Base-by-base conservation (phyloP, 2,329 filamentous ascomycete species). In the Trichocomaceae sp. region DNA sequence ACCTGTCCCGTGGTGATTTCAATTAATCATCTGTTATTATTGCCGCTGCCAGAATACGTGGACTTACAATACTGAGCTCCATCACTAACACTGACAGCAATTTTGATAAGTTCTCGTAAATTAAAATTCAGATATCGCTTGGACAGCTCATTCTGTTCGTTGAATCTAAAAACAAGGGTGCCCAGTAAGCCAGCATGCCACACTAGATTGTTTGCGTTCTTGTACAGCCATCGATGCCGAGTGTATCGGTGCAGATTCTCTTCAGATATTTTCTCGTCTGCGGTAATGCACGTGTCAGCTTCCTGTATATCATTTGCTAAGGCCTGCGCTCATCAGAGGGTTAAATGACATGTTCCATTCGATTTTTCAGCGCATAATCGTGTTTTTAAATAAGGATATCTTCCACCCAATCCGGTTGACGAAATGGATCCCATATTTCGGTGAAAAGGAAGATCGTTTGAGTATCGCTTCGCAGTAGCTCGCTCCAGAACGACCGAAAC, bases 91-190 rank as follows among this genome's bases (percentile, higher is more conserved):
- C 15, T 20, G 37, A 55, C 54, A 33, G 60, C 62, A 45, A 52
- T 3, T n/a, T 50, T 50, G 42, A 51, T 56, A 31, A 60, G 31
- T 20, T 58, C 54, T 10, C 57, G 46, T 22, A 62, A 42, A 51
- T 63, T 42, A 48, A 64, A 64, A 26, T 52, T 41, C 26, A 60
- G 33, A n/a, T 60, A 52, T 35, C 61, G 47, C 3, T 57, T 56
- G 2, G 56, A 52, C 53, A 62, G 54, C 42, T 64, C 55, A 29
- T 59, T 42, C 13, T 53, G 13, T 54, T 64, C 59, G 52, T 63
- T 59, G 9, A 51, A 22, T 33, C 17, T 17, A n/a, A n/a, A n/a
- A n/a, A n/a, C n/a, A n/a, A n/a, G n/a, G n/a, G n/a, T n/a, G n/a
- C 26, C 22, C 5, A 9, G 10, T 46, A 4, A 46, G 10, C 20